Evolutionary conservation across 2,329 filamentous ascomycete species (phyloP).

Genomic region (Hyphodiscus sp.): DNA sequence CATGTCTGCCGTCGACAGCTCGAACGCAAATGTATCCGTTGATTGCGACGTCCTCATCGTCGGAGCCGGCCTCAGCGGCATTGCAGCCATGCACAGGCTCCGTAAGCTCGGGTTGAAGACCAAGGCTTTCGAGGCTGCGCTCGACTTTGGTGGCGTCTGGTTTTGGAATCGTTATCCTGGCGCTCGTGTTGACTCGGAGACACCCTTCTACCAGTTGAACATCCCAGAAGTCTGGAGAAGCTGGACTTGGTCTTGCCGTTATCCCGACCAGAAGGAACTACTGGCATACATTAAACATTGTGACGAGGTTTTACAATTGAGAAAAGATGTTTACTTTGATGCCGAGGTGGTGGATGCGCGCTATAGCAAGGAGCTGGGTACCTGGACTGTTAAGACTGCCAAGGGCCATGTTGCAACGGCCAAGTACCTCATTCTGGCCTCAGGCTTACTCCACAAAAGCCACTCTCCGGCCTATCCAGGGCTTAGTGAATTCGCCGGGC

Average conservation of each 20-base stretch:
- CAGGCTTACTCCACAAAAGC: conserved; percentile 22
- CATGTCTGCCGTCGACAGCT: no score
- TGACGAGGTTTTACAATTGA: no score
- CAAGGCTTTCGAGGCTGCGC: conserved; percentile 37
- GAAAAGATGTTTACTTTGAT: no score
- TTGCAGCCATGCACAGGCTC: conserved; percentile 28
- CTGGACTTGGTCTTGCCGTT: conserved; percentile 51
- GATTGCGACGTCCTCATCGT: no score
- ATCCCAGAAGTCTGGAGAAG: conserved; percentile 38
- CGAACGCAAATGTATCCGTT: no score
- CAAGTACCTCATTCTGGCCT: no score
- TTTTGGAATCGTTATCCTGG: conserved; percentile 36
- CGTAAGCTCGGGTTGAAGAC: conserved; percentile 43
- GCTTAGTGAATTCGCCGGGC: conserved; percentile 22
- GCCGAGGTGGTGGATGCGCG: no score
- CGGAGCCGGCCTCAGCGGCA: no score
- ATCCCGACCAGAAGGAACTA: conserved; percentile 47
- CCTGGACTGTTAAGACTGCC: no score
- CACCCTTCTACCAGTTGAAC: conserved; percentile 38
- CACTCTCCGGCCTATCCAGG: conserved; percentile 20
- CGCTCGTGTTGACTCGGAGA: conserved; percentile 40
- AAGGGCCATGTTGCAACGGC: no score
- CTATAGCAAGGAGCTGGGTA: no score
- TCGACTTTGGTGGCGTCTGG: conserved; percentile 50
- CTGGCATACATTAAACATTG: no score